Percentiles rank a stretch among this genome's conserved stretches.
phyloP scores from a whole-genome alignment of 1,139 yeast genomes.

The Pneumocystis sp. region DNA sequence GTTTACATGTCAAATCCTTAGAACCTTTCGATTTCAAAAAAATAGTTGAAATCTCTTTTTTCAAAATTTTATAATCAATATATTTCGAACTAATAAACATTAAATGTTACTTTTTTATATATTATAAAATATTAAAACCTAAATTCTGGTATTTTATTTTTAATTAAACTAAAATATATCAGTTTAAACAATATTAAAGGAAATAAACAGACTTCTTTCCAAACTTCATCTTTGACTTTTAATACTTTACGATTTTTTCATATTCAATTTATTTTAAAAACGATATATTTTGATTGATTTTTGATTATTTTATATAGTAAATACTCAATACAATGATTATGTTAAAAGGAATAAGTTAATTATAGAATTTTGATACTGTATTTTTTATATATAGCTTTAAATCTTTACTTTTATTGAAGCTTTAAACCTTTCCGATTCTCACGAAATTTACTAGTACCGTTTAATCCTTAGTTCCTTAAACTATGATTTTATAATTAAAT shows the following conservation, averaged over 20 bases:
- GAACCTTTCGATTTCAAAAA: constrained; percentile 17
- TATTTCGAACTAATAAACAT: constrained; percentile 34
- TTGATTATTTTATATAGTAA: no score
- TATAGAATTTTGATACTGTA: no score
- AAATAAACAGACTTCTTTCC: constrained; percentile 45
- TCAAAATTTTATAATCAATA: constrained; percentile 72
- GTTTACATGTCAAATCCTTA: constrained; percentile 6
- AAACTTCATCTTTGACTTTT: constrained; percentile 47
- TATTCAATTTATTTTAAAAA: neutral
- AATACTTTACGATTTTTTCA: neutral
- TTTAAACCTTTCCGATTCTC: no score
- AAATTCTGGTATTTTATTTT: constrained; percentile 95
- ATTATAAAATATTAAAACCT: constrained; percentile 21
- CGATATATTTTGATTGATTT: no score
- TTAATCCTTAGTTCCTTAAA: no score
- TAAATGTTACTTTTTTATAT: neutral
- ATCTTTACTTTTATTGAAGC: no score
- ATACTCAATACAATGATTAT: no score
- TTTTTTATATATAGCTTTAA: no score
- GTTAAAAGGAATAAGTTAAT: no score
- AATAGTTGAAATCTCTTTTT: constrained; percentile 45
- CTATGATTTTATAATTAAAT: no score
- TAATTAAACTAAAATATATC: constrained; percentile 32
- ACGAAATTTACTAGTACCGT: no score
- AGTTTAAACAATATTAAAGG: constrained; percentile 2